Conservation (phyloP, 2,329 filamentous ascomycete species). For the Cladobotryum protrusum region DNA sequence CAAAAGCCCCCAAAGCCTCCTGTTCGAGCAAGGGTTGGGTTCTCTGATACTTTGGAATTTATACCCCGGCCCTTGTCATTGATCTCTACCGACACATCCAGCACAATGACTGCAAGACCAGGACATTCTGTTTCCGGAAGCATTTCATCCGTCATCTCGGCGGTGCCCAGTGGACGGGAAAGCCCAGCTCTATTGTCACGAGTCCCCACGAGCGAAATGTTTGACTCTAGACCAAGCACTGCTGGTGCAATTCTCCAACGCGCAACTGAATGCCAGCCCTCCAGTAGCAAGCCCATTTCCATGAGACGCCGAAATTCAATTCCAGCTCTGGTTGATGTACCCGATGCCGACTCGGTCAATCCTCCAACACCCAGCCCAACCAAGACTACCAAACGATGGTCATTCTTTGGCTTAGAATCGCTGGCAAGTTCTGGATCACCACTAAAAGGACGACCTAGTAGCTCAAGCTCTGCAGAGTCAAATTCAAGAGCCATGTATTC, state of each 20-base stretch:
- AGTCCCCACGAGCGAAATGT: conserved; percentile 35
- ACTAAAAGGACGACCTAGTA: conserved; percentile 40
- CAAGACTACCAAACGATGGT: conserved; percentile 52
- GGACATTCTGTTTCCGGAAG: conserved; percentile 73
- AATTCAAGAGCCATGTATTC: conserved; percentile 22
- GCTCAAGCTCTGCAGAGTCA: conserved; percentile 40
- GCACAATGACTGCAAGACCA: conserved; percentile 62
- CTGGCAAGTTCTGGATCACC: conserved; percentile 41
- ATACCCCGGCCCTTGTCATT: conserved; percentile 77
- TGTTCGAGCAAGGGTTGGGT: conserved; percentile 63
- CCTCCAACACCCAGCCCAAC: conserved; percentile 41
- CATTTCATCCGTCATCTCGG: conserved; percentile 70
- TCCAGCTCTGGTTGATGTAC: conserved; percentile 43
- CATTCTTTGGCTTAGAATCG: conserved; percentile 56
- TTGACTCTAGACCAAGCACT: conserved; percentile 57
- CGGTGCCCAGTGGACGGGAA: conserved; percentile 40
- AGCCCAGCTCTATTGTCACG: conserved; percentile 31
- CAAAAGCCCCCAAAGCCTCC: neutral
- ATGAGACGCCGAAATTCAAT: conserved; percentile 54
- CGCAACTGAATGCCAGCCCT: conserved; percentile 18
- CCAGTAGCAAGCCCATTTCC: conserved; percentile 21
- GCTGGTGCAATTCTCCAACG: conserved; percentile 64
- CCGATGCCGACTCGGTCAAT: conserved; percentile 28
- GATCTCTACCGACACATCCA: conserved; percentile 78
- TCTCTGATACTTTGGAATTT: conserved; percentile 77